Evolutionary conservation across 805 yeast species (phyloP), one percentile per base, ranked within the genome.

Genomic region (Metschnikowia lachancei): DNA sequence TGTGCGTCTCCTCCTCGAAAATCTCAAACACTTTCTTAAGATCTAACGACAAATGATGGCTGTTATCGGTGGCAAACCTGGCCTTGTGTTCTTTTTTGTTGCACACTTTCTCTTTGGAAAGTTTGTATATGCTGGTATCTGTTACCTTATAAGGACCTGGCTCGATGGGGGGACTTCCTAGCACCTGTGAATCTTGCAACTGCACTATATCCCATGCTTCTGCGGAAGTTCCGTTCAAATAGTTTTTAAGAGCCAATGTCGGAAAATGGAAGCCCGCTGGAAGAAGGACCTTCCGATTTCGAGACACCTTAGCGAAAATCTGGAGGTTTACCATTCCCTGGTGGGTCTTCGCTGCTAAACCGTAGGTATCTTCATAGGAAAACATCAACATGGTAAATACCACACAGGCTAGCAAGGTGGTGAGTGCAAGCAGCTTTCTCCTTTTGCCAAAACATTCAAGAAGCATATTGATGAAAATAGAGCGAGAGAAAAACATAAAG

Each of bases 201-300:
- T 49, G 47, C 7, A 39, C 17, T 1, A 12, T n/a, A 4, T 18
- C 36, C 47, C 50, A 41, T 4, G 32, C 16, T 14, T 43, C 44
- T 11, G 39, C 45, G 8, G 50, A 43, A 9, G 53, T 49, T 12
- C 43, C 41, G 8, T 30, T 18, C 18, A 49, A 37, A 30, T 46
- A 45, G 13, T 39, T 26, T 7, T 34, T 17, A 16, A 49, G 39
- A 3, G 41, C 43, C 8, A 18, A 24, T 11, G 14, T 29, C 9
- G 46, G 37, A 29, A 49, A 36, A 3, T 43, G 17, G 40, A 46
- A 43, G 14, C 47, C 46, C 1, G 47, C 47, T 12, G 53, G 53
- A 14, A 49, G 41, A 17, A 49, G 46, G 7, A 49, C 50, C 11
- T 35, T 38, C 6, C 14, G 30, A 22, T 20, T 4, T 36, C 17